Conservation (phyloP, 139 green algal genomes). For the Coelastrella sp. region DNA sequence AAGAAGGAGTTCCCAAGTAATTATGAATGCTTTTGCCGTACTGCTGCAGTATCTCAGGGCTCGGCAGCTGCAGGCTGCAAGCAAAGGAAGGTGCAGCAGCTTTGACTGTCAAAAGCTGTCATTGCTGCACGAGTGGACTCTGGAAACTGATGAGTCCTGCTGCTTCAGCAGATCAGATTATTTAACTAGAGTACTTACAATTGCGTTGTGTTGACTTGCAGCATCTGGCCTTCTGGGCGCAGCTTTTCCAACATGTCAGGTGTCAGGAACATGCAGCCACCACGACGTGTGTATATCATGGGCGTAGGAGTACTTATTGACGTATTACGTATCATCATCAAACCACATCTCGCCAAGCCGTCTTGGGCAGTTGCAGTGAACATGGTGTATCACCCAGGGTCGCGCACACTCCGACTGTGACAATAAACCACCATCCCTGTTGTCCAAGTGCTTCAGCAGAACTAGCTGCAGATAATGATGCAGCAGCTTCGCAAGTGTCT, state of each 20-base stretch:
- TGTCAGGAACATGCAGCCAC: conserved; percentile 63
- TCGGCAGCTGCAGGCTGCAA: conserved; percentile 66
- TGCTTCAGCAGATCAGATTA: too few species aligned
- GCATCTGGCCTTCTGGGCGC: conserved; percentile 42
- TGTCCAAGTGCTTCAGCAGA: too few species aligned
- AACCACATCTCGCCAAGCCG: conserved; percentile 45
- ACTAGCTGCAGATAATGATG: too few species aligned
- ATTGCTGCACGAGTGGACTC: too few species aligned
- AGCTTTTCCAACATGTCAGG: conserved; percentile 69
- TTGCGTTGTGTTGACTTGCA: conserved; percentile 66
- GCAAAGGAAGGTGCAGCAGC: too few species aligned
- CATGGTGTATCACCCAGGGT: too few species aligned
- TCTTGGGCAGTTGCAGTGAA: conserved; percentile 50
- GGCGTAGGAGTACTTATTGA: conserved; percentile 61
- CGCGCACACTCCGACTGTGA: too few species aligned
- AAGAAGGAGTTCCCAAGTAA: conserved; percentile 59
- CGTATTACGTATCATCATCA: conserved; percentile 17
- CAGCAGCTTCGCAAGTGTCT: too few species aligned
- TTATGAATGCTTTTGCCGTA: conserved; percentile 36
- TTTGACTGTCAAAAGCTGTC: too few species aligned
- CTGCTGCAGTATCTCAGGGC: conserved; percentile 50
- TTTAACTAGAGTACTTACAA: conserved; percentile 75
- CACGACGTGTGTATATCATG: conserved; percentile 69
- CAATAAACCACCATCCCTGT: too few species aligned
- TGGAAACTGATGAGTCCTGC: too few species aligned